A percentile compares a stretch with the other conserved stretches of the same genome.
Evolutionary conservation across 73 alveolate genomes (phyloP).

Genomic region (Chromera velia): DNA sequence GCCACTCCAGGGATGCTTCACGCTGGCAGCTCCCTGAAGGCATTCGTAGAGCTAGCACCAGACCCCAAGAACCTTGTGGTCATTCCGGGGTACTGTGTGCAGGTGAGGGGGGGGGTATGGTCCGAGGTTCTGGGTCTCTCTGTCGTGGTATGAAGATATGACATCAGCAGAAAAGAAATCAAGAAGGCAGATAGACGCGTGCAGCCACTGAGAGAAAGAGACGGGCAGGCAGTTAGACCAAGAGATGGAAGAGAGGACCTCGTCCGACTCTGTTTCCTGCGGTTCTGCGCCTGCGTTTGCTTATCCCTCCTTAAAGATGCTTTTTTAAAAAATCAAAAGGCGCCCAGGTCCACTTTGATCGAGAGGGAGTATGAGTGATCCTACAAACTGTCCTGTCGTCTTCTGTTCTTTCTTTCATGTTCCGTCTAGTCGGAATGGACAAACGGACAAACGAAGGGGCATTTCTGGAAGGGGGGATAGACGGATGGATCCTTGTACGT

Average conservation of each 20-base stretch:
- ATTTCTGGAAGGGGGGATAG: no score
- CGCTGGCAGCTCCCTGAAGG: conserved; percentile 81
- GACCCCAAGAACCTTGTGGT: conserved; percentile 80
- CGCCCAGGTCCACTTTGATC: no score
- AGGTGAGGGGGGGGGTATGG: conserved; percentile 86
- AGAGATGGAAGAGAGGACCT: not conserved
- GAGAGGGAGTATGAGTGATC: no score
- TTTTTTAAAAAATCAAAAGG: no score
- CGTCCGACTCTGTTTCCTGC: not conserved
- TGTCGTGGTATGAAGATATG: not conserved
- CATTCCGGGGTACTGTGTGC: conserved; percentile 95
- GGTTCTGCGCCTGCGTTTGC: no score
- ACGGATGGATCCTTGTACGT: no score
- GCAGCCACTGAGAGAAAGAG: not conserved
- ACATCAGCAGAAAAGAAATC: not conserved
- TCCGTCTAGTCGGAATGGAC: no score
- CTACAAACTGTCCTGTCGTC: no score
- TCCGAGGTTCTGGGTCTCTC: not conserved
- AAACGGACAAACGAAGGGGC: no score
- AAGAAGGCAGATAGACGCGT: not conserved
- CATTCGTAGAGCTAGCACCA: conserved; percentile 90
- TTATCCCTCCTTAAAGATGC: no score
- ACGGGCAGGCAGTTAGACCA: not conserved
- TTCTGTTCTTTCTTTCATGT: no score
- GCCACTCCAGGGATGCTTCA: conserved; percentile 99